Evolutionary conservation across 2,329 filamentous ascomycete species (phyloP), one percentile per base, ranked within the genome.

Genomic region (Penicillium sp.): DNA sequence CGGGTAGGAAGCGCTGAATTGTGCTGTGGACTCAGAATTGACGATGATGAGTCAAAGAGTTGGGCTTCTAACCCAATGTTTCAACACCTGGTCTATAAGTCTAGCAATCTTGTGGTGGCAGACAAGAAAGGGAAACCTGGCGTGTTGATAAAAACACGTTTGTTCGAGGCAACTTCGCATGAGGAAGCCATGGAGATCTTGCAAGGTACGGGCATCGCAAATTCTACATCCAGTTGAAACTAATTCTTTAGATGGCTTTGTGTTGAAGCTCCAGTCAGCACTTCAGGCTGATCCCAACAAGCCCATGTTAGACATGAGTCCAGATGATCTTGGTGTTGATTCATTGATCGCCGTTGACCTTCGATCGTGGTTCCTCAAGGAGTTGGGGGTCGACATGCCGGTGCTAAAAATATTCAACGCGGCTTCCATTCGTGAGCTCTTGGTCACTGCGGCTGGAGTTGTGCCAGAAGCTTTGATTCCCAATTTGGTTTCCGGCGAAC

Each of bases 281-380:
- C 49, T 65, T 6, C 61, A 65, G 32, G 46, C 52, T 6, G 62
- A 65, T 35, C 55, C 60, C 0, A 51, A 32, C 5, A 61, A 58
- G 41, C 23, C 42, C 1, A 52, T 64, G 23, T 31, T 66, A 23
- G 58, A 62, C 6, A 53, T 58, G 52, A 60, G 58, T 35, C 55
- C 61, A 5, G 57, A 62, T 39, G 55, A 60, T 13, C 60, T 64
- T 25, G 65, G 66, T 9, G 58, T 67, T 9, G 66, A 68, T 37
- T 67, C 65, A 2, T 53, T 67, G 15, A 52, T 64, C 6, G 66
- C 65, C 3, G 64, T 68, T 21, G 65, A 68, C 23, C 50, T 68
- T 13, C 61, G 65, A 4, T 65, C 62, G 5, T 68, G 64, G 63
- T 64, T 68, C 45, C 29, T 60, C 6, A 65, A 60, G 38, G 61